Evolutionary conservation across 345 rosid species (phyloP), one percentile per base, ranked within the genome.

Genomic region (Boechera divaricarpa): DNA sequence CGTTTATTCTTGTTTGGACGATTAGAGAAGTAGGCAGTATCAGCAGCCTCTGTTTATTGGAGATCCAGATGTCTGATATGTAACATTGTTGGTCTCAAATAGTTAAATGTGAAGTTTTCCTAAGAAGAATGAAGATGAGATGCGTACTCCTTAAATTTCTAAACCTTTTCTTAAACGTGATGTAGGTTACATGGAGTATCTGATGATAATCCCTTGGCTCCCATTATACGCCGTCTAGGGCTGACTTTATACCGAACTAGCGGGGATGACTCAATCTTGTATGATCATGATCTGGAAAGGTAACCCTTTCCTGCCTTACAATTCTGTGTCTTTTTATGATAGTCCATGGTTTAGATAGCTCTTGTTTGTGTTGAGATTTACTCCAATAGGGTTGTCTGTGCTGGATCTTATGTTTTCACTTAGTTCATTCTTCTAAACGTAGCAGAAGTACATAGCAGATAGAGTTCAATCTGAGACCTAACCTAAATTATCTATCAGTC

Each of bases 281-380:
- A 90, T 73, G 98, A 92, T 81, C 98, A 92, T 85, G 98, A 92
- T 83, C 83, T 89, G n/a, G 94, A 92, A 83, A 92, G 98, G 98
- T 92, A 71, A 74, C 45, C n/a, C 13, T 60, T 57, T 74, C 16
- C 18, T 63, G 60, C 21, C 26, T 29, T 32, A 47, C 0, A 6
- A 10, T 7, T 63, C 26, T 45, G 6, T 29, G 15, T n/a, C 32
- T 48, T 48, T 38, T 21, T 68, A 4, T 56, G 38, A 29, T 68
- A 52, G 2, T 16, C 28, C 26, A 10, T 56, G 6, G 63, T 2
- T 9, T 16, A 51, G 31, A 9, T 66, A 32, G 28, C 38, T 47
- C 18, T 36, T 41, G 29, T 28, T 4, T 69, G 42, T 47, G 35
- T 47, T n/a, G 2, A 60, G 48, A n/a, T 28, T 49, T 33, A 59